phyloP scores from a whole-genome alignment of 108 stramenopile species.

The Pseudonitzschia multiseries region DNA sequence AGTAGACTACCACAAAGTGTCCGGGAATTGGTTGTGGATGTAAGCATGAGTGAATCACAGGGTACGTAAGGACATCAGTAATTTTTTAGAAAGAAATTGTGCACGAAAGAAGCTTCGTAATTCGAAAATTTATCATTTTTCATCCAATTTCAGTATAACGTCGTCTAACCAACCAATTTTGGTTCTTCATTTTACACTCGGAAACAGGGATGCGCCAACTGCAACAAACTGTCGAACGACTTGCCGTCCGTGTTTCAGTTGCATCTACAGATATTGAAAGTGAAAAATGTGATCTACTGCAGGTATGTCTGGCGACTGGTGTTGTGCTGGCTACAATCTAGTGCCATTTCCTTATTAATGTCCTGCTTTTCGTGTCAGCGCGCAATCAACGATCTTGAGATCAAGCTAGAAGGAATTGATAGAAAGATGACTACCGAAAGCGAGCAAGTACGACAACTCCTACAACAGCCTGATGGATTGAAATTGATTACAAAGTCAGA shows the following conservation, averaged over 20 bases:
- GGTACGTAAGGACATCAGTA: neutral
- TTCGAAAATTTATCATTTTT: no score
- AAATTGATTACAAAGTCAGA: constrained; percentile 28
- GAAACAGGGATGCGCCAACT: constrained; percentile 53
- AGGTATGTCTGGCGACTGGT: constrained; percentile 16
- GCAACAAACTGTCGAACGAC: constrained; percentile 61
- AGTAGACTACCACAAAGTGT: constrained; percentile 50
- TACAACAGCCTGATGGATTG: constrained; percentile 32
- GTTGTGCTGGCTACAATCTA: no score
- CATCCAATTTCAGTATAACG: no score
- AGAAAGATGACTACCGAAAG: constrained; percentile 15
- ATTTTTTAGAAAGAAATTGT: neutral
- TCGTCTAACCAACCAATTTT: no score
- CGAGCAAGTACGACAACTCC: constrained; percentile 24
- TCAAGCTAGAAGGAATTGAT: constrained; percentile 40
- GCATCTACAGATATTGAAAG: constrained; percentile 33
- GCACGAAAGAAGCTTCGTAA: neutral
- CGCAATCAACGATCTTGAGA: constrained; percentile 37
- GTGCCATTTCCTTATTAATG: no score
- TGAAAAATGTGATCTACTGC: constrained; percentile 31
- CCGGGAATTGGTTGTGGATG: constrained; percentile 58
- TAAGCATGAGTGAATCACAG: constrained; percentile 38
- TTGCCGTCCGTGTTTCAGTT: constrained; percentile 49
- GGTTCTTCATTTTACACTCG: neutral
- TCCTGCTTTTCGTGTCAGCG: neutral